These are phyloP conservation scores for Encephalitozoon cuniculi DNA, from an alignment of 371 early-diverging fungal genomes.

Conservation along the genomic window DNA sequence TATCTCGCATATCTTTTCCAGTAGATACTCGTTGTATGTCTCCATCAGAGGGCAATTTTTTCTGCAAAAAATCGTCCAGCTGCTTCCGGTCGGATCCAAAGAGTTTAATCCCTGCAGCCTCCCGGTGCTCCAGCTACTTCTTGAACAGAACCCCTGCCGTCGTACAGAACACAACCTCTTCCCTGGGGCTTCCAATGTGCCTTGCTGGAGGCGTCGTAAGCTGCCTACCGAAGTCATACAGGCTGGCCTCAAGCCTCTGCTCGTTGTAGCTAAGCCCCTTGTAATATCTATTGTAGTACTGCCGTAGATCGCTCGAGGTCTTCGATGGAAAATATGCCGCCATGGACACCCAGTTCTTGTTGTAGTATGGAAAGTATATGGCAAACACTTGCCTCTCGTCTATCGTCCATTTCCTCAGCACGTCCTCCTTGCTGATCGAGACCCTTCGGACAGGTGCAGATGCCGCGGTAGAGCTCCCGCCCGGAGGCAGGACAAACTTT, in stretches of 20 bases:
- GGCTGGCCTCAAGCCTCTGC: slow-evolving; percentile 47
- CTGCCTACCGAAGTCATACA: slow-evolving; percentile 16
- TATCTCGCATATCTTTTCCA: slow-evolving; percentile 66
- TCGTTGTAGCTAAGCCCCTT: slow-evolving; percentile 47
- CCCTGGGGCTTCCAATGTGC: not conserved
- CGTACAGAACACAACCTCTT: slow-evolving; percentile 8
- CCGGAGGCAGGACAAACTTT: slow-evolving; percentile 2
- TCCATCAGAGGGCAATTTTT: slow-evolving; percentile 42
- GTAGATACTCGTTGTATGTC: slow-evolving; percentile 75
- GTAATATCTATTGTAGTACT: slow-evolving; percentile 50
- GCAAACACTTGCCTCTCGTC: slow-evolving; percentile 59
- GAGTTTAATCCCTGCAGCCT: not conserved
- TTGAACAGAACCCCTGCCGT: slow-evolving; percentile 42
- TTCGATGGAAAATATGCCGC: slow-evolving; percentile 47
- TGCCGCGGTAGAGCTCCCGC: not conserved
- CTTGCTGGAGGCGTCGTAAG: not conserved
- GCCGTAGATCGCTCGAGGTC: slow-evolving; percentile 44
- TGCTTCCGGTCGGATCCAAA: not conserved
- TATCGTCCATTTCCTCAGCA: slow-evolving; percentile 42
- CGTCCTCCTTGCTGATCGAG: not conserved
- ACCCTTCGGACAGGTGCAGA: not conserved
- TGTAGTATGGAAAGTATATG: slow-evolving; percentile 54
- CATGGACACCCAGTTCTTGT: slow-evolving; percentile 53
- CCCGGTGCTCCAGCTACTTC: not conserved
- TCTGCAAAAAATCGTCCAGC: not conserved